Evolutionary conservation across 2,329 filamentous ascomycete genomes (phyloP).

Genomic region (Paecilomyces sp.): DNA sequence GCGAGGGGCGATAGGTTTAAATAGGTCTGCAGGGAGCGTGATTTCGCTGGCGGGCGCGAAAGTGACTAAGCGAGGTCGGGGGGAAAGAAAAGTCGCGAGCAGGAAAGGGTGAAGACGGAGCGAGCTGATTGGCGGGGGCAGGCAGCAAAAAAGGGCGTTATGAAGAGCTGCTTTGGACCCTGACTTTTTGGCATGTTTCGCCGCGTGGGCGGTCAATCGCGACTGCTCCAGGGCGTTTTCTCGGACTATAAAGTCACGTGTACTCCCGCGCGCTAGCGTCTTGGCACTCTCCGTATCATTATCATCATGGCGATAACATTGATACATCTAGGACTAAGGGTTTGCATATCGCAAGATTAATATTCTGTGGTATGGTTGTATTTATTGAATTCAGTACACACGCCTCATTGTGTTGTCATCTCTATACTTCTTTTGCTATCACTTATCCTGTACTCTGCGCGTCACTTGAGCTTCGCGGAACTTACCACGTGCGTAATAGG

Average conservation of each 20-base stretch:
- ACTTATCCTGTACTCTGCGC: neutral
- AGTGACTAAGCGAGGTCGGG: constrained; percentile 13
- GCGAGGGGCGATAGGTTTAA: constrained; percentile 10
- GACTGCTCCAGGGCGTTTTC: neutral
- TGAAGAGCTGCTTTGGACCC: constrained; percentile 32
- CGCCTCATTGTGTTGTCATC: too few relatives aligned
- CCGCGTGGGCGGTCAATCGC: constrained; percentile 10
- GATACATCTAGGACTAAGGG: neutral
- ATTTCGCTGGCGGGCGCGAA: constrained; percentile 1
- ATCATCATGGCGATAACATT: neutral
- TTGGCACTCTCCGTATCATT: neutral
- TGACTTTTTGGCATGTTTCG: constrained; percentile 14
- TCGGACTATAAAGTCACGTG: neutral
- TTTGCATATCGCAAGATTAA: neutral
- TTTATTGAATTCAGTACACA: too few relatives aligned
- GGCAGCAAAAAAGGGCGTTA: constrained; percentile 28
- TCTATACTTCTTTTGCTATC: too few relatives aligned
- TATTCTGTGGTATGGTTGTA: too few relatives aligned
- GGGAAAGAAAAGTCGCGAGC: neutral
- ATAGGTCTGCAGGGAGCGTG: constrained; percentile 5
- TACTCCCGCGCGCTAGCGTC: neutral
- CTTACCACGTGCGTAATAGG: neutral
- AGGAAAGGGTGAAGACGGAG: constrained; percentile 9
- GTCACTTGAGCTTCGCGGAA: neutral
- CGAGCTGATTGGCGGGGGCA: constrained; percentile 25